These are phyloP conservation scores for Lagerstroemia speciosa DNA, from an alignment of 345 rosid genomes.

Conservation along the genomic window DNA sequence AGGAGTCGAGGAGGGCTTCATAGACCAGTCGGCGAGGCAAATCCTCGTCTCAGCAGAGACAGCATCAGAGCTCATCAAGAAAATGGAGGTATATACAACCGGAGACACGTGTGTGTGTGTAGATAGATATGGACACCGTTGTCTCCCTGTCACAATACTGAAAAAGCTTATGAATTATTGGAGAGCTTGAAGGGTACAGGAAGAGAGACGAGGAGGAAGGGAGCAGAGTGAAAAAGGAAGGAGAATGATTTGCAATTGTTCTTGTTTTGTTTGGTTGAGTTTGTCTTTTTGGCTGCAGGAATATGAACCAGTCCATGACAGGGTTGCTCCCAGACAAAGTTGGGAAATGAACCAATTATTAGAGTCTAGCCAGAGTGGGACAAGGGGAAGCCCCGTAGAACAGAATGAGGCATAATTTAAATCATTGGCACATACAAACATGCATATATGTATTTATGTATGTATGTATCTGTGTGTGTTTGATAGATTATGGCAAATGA, in stretches of 20 bases:
- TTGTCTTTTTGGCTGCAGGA: slow-evolving; percentile 41
- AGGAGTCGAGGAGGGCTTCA: slow-evolving; percentile 83
- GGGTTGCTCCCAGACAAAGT: slow-evolving; percentile 60
- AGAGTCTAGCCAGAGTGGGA: slow-evolving; percentile 23
- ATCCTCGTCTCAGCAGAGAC: slow-evolving; percentile 59
- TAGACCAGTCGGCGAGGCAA: slow-evolving; percentile 48
- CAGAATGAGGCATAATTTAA: not conserved
- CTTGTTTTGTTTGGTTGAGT: not conserved
- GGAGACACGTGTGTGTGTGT: no score
- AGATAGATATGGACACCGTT: not conserved
- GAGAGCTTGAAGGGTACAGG: slow-evolving; percentile 15
- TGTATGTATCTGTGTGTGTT: slow-evolving; percentile 1
- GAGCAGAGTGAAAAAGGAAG: no score
- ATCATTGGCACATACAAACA: not conserved
- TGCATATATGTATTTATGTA: not conserved
- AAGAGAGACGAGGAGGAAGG: slow-evolving; percentile 8
- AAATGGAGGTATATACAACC: slow-evolving; percentile 56
- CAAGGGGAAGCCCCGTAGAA: slow-evolving; percentile 18
- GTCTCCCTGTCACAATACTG: not conserved
- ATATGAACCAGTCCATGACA: slow-evolving; percentile 60
- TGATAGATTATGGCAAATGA: not conserved
- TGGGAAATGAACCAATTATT: slow-evolving; percentile 55
- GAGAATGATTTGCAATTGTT: not conserved
- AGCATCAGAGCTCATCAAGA: slow-evolving; percentile 47
- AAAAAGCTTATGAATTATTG: not conserved